These are phyloP conservation scores for Colletotrichum salicis DNA, from an alignment of 2,329 filamentous ascomycete genomes.

Conservation along the genomic window DNA sequence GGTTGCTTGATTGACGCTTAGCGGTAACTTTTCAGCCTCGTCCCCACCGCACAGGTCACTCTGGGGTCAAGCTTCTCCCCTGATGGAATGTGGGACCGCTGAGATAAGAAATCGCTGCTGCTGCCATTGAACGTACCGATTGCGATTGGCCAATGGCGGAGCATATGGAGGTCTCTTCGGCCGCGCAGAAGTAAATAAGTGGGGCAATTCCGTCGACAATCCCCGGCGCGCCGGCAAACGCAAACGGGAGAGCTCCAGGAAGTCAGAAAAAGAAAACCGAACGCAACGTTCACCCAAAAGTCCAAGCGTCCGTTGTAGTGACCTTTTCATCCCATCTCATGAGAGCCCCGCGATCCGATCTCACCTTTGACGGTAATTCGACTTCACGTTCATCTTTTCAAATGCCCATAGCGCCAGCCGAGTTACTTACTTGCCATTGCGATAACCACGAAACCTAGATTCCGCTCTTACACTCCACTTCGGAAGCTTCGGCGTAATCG, in stretches of 20 bases:
- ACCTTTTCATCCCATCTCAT: conserved; percentile 15
- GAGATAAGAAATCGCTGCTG: neutral
- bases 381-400: neutral
- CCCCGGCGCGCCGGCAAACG: neutral
- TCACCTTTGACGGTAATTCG: neutral
- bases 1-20: conserved; percentile 10
- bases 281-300: conserved; percentile 27
- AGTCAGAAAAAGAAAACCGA: neutral
- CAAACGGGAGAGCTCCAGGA: neutral
- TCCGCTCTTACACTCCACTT: neutral
- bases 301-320: neutral
- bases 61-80: neutral
- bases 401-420: neutral
- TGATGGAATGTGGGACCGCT: conserved; percentile 3
- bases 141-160: conserved; percentile 27
- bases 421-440: neutral
- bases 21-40: conserved; percentile 21
- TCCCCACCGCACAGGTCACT: conserved; percentile 11
- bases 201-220: neutral
- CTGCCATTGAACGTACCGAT: conserved; percentile 1
- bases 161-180: no score
- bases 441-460: neutral
- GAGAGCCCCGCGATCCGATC: conserved; percentile 1
- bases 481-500: conserved; percentile 15
- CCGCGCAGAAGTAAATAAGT: neutral